phyloP scores from a whole-genome alignment of 345 rosid genomes.

The Aurinia saxatilis region DNA sequence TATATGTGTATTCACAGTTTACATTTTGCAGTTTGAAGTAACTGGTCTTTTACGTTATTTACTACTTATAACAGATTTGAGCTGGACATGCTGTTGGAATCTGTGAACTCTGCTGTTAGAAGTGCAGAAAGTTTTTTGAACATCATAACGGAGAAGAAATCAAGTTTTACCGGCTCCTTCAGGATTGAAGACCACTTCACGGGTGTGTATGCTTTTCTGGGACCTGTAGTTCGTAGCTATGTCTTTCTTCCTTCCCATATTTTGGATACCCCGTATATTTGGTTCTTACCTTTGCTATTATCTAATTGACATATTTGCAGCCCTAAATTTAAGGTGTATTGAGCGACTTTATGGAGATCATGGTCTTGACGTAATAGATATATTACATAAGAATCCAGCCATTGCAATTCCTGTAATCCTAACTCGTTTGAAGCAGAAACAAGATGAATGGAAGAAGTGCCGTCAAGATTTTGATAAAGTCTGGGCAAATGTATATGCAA shows the following conservation, averaged over 20 bases:
- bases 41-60: neutral
- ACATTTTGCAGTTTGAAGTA: neutral
- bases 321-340: constrained; percentile 80
- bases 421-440: constrained; percentile 89
- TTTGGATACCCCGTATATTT: neutral
- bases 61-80: constrained; percentile 55
- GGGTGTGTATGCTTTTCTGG: constrained; percentile 47
- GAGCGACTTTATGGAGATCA: constrained; percentile 96
- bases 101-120: constrained; percentile 76
- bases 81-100: constrained; percentile 95
- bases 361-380: constrained; percentile 88
- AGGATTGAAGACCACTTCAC: constrained; percentile 64
- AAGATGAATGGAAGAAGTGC: constrained; percentile 91
- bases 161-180: constrained; percentile 39
- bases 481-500: constrained; percentile 88
- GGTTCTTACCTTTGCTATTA: constrained; percentile 1
- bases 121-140: constrained; percentile 68
- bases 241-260: constrained; percentile 3
- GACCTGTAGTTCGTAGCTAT: constrained; percentile 1
- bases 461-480: constrained; percentile 90
- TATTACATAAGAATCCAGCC: constrained; percentile 72
- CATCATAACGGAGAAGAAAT: constrained; percentile 55
- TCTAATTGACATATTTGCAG: constrained; percentile 36
- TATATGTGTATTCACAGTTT: neutral
- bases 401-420: constrained; percentile 72